A percentile compares a stretch with the other conserved stretches of the same genome.
These are phyloP conservation scores for Citrus trifoliata DNA, from an alignment of 345 rosid genomes.

Conservation along the genomic window DNA sequence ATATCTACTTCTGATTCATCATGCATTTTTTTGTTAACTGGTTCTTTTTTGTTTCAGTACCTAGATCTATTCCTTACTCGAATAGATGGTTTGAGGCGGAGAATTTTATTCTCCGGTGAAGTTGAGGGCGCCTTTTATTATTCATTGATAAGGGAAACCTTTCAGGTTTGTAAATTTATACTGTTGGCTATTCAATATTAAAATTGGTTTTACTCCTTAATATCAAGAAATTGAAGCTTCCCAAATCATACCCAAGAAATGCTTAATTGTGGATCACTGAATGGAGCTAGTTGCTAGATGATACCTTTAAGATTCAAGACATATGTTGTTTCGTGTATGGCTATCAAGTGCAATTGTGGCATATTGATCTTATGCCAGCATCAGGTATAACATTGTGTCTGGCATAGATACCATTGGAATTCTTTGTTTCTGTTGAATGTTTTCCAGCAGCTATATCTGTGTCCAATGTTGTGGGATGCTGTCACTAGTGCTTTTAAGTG, in stretches of 20 bases:
- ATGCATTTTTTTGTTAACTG: neutral
- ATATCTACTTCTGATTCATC: neutral
- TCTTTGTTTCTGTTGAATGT: neutral
- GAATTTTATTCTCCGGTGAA: constrained; percentile 44
- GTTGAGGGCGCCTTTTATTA: constrained; percentile 46
- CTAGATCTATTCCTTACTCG: constrained; percentile 79
- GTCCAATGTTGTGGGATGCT: neutral
- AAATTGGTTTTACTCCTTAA: neutral
- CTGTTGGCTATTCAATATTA: neutral
- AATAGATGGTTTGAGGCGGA: constrained; percentile 83
- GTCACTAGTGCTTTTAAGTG: neutral
- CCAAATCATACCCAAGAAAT: neutral
- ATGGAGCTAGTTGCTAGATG: neutral
- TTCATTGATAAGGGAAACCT: constrained; percentile 64
- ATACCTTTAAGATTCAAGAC: neutral
- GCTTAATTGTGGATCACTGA: no score
- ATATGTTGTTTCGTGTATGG: neutral
- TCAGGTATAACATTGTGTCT: neutral
- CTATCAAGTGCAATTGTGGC: neutral
- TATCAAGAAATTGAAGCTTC: constrained; percentile 16
- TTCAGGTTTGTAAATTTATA: constrained; percentile 55
- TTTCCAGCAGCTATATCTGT: neutral
- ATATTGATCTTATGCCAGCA: neutral
- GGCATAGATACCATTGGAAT: neutral
- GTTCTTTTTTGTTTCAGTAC: constrained; percentile 49